Evolutionary conservation across 768 basidiomycete genomes (phyloP), one percentile per base, ranked within the genome.

Genomic region (Mycena alexandri): DNA sequence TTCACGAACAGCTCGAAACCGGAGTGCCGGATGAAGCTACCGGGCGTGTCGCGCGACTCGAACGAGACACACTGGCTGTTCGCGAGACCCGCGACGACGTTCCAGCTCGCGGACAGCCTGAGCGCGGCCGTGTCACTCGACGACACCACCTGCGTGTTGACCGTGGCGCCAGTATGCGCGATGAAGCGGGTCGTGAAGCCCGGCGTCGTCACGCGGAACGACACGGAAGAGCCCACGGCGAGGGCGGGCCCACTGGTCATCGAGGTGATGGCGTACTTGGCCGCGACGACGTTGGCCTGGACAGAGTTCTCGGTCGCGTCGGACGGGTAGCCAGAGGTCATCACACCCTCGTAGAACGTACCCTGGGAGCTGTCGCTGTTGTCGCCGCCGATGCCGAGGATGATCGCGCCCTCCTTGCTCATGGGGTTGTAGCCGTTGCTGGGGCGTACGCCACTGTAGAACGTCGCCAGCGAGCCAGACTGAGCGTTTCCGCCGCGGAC

Each of bases 331-430:
- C 62, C 62, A 44, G 62, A 55, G 12, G 54, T 56, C 62, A 63
- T 65, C 12, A 52, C 64, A 57, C 64, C 64, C 58, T 65, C 62
- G 46, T 63, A 63, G 62, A 63, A 63, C 24, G 62, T 63, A 43
- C 62, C 62, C 62, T 54, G 53, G 46, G 53, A 53, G 36, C 53
- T 16, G 10, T 17, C 21, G 54, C 62, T 63, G 62, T 63, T 63
- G 62, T 63, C 62, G 34, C 62, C 62, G 16, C 62, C 62, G 34
- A 56, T 63, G 17, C 62, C 62, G 52, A 63, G 67, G 51, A 69
- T 69, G 56, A 69, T 69, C 7, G 67, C 62, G 33, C 67, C 67
- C 61, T 69, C 67, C 58, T 69, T 69, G 22, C 36, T 24, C 67
- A 69, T 69, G 47, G 67, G 67, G 62, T 69, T 69, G 52, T 69